Percentiles rank a stretch among this genome's conserved stretches.
These are phyloP conservation scores for Gloeopeniophorella convolvens DNA, from an alignment of 768 basidiomycete genomes.

Conservation along the genomic window DNA sequence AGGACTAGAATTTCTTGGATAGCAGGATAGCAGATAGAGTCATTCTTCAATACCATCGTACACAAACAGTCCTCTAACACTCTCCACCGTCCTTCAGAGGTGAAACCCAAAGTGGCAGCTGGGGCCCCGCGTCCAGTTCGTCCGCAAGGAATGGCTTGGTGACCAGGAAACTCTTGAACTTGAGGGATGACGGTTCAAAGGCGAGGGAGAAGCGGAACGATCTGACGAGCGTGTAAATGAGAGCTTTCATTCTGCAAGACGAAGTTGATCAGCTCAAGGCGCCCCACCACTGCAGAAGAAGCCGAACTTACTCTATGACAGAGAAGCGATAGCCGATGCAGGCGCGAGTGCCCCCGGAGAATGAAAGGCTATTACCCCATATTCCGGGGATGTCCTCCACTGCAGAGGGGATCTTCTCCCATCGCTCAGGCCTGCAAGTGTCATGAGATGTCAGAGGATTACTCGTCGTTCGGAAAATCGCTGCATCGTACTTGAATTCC, in stretches of 20 bases:
- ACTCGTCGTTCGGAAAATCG: too few species aligned
- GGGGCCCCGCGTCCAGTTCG: background rate
- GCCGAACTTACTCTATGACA: conserved; percentile 44
- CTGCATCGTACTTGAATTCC: conserved; percentile 25
- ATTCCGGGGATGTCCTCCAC: conserved; percentile 47
- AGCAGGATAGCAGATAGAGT: too few species aligned
- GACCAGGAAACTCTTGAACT: background rate
- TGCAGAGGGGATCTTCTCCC: conserved; percentile 42
- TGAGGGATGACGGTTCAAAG: conserved; percentile 23
- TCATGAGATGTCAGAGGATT: too few species aligned
- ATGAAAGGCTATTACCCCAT: conserved; percentile 53
- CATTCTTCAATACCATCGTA: too few species aligned
- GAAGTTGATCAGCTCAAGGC: background rate
- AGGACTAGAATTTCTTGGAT: too few species aligned
- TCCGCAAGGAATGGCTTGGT: background rate
- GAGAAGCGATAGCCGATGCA: conserved; percentile 68
- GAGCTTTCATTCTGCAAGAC: conserved; percentile 27
- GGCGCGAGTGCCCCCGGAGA: conserved; percentile 56
- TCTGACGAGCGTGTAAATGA: conserved; percentile 29
- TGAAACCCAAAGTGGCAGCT: too few species aligned
- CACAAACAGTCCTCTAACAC: too few species aligned
- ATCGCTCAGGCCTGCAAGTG: conserved; percentile 52
- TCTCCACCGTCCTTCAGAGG: too few species aligned
- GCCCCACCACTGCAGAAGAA: too few species aligned
- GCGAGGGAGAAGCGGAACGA: conserved; percentile 29